Base-by-base conservation (phyloP, 1,139 yeast genomes). In the Yamadazyma mexicana region DNA sequence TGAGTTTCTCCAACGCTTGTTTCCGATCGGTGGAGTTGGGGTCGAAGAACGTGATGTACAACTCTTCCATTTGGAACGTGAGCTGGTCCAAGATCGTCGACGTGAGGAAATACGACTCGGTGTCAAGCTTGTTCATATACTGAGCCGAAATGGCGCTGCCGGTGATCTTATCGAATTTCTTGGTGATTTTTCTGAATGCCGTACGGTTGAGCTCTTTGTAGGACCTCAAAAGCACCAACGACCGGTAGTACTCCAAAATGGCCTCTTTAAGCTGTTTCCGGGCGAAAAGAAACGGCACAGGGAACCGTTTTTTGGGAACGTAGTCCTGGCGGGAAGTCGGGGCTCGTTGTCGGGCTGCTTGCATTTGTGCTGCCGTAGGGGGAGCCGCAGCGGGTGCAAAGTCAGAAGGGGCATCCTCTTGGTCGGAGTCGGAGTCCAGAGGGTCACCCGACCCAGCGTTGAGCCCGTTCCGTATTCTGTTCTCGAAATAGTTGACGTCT, bases 151-250 rank as follows among this genome's bases (percentile, higher is more conserved):
- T 63, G 2, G 66, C 51, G 4, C 80, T 71, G 14, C 66, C 60
- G 14, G 84, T 73, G 3, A 83, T 70, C 54, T 92, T 92, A 62
- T 92, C 98, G 56, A 79, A 89, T 60, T 92, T 92, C 56, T 92
- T 92, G 40, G 89, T 73, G 55, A 92, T 82, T 54, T 92, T 92
- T 42, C 96, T 75, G 52, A 91, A 81, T 0, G 95, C 98, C 0
- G 96, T 89, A 27, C 89, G 73, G 60, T 92, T 92, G 50, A 91
- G 62, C 33, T 82, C 73, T 47, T 87, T 74, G 58, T 81, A 92
- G 1, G 94, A 85, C 50, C 82, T 81, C 40, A 92, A 69, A 34
- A 92, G 69, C 47, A 91, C 89, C 44, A 92, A 66, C 8, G 87
- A 80, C 40, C 95, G 73, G 59, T 91, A 92, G 50, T 78, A 83